Conservation (phyloP, 306 rosid species). For the Oxytropis ochrocephala region DNA sequence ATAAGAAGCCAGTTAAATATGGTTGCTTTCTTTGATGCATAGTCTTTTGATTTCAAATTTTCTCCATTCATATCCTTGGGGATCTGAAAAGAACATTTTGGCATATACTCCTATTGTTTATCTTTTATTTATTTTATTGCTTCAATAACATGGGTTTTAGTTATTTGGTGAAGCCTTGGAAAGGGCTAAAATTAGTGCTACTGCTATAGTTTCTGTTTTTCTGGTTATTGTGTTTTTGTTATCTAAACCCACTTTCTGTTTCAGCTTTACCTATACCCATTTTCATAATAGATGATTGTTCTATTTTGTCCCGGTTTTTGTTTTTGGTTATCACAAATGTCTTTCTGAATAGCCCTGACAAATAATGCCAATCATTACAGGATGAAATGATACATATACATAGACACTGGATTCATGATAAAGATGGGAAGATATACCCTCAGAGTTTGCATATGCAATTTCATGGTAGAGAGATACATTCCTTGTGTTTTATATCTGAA, state of each 20-base stretch:
- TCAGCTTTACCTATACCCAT: not conserved
- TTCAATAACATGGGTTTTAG: not conserved
- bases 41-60: conserved; percentile 6
- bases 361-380: conserved; percentile 34
- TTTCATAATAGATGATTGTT: not conserved
- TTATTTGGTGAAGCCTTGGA: not conserved
- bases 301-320: not conserved
- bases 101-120: not conserved
- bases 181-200: not conserved
- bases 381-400: conserved; percentile 77
- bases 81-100: conserved; percentile 3
- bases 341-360: conserved; percentile 3
- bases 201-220: too few species aligned
- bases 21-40: not conserved
- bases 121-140: not conserved
- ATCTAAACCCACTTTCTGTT: too few species aligned
- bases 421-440: conserved; percentile 53
- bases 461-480: conserved; percentile 96
- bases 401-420: conserved; percentile 47
- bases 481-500: conserved; percentile 66
- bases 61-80: not conserved
- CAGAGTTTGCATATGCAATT: conserved; percentile 79
- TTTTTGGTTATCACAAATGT: conserved; percentile 10
- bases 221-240: too few species aligned
- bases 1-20: conserved; percentile 4